Percentiles rank a stretch among this genome's conserved stretches.
These are phyloP conservation scores for Aspergillus neoniger DNA, from an alignment of 2,329 filamentous ascomycete genomes.

Conservation along the genomic window DNA sequence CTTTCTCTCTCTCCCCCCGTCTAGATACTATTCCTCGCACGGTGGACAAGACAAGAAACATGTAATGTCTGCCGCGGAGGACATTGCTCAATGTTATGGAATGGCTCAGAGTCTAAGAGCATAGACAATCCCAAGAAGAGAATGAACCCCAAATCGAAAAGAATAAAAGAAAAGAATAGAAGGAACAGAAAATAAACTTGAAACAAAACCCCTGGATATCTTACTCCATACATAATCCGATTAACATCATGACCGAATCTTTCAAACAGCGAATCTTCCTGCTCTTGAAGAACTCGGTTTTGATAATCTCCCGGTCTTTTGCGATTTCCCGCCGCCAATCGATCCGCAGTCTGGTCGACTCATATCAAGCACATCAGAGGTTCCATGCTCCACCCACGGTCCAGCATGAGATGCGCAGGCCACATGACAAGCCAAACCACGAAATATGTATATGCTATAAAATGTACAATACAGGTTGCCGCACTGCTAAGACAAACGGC, in stretches of 20 bases:
- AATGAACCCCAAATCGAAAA: background rate
- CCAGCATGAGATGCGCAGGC: conserved; percentile 4
- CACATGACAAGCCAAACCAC: background rate
- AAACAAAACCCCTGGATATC: background rate
- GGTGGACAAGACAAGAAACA: background rate
- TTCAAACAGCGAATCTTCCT: background rate
- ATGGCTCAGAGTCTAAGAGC: too few species aligned
- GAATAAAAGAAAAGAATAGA: background rate
- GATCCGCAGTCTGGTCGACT: background rate
- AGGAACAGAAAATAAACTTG: background rate
- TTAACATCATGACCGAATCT: conserved; percentile 3
- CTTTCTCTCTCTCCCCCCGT: background rate
- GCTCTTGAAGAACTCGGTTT: background rate
- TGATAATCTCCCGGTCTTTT: background rate
- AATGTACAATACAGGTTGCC: conserved; percentile 8
- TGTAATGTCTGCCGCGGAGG: too few species aligned
- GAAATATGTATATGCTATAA: conserved; percentile 8
- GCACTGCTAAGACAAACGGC: background rate
- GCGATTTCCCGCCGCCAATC: background rate
- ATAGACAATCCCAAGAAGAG: too few species aligned
- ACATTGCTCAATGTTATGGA: too few species aligned
- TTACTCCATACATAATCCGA: conserved; percentile 2
- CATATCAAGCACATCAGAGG: background rate
- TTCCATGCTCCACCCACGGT: background rate
- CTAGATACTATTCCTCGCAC: too few species aligned